Evolutionary conservation across 106 monocot genomes (phyloP).

Genomic region (Platanthera guangdongensis): DNA sequence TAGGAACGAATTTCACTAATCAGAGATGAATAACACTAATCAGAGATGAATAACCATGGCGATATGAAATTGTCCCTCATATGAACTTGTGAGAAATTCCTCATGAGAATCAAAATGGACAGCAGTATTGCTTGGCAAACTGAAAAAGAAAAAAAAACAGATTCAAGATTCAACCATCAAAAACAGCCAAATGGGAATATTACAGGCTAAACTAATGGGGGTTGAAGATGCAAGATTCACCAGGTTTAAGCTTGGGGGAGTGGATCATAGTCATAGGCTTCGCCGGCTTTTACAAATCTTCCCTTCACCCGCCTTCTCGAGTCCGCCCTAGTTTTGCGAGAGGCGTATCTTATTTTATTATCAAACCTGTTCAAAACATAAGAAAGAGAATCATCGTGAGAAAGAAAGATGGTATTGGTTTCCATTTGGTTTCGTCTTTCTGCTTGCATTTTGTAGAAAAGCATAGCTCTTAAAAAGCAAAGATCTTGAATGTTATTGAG

Average conservation of each 20-base stretch:
- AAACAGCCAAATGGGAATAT: background rate
- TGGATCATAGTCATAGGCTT: constrained; percentile 59
- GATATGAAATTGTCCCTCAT: too few relatives aligned
- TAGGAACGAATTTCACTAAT: background rate
- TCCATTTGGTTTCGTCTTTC: too few relatives aligned
- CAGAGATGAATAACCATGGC: background rate
- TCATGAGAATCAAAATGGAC: background rate
- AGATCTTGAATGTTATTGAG: too few relatives aligned
- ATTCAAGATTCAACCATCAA: background rate
- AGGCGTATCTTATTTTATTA: constrained; percentile 60
- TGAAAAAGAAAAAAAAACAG: background rate
- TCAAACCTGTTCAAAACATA: constrained; percentile 34
- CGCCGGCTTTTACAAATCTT: constrained; percentile 47
- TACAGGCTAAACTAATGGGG: background rate
- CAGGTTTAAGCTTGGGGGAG: constrained; percentile 17
- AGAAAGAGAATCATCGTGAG: background rate
- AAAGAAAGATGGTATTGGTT: background rate
- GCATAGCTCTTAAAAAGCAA: too few relatives aligned
- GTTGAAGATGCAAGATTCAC: constrained; percentile 5
- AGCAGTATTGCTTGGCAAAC: background rate
- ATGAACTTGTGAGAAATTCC: too few relatives aligned
- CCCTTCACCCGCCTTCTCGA: constrained; percentile 47
- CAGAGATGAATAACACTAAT: background rate
- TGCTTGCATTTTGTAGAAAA: too few relatives aligned
- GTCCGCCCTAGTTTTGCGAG: constrained; percentile 53